A percentile compares a stretch with the other conserved stretches of the same genome.
Evolutionary conservation across 2,329 filamentous ascomycete genomes (phyloP).

Genomic region (Cladosporium oxysporum): DNA sequence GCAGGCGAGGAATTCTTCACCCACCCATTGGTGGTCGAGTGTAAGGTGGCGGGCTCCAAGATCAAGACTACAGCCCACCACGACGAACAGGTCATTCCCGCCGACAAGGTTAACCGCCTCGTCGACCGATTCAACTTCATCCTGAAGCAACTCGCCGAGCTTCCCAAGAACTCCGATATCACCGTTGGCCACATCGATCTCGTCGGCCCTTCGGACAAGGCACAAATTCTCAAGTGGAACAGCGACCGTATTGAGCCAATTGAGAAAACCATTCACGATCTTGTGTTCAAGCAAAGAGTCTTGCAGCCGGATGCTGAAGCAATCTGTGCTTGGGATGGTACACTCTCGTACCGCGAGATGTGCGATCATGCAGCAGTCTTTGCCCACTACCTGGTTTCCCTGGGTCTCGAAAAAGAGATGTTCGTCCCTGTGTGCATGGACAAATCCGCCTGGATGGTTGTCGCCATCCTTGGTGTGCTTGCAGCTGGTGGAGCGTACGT

Average conservation of each 20-base stretch:
- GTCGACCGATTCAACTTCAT: constrained; percentile 17
- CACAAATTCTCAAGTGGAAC: constrained; percentile 15
- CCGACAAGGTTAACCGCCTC: constrained; percentile 5
- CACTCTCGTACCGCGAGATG: constrained; percentile 20
- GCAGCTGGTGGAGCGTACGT: constrained; percentile 39
- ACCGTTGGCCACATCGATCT: constrained; percentile 12
- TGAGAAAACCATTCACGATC: constrained; percentile 17
- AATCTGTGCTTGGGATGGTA: constrained; percentile 23
- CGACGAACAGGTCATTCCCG: constrained; percentile 8
- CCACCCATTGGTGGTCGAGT: constrained; percentile 16
- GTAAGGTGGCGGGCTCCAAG: constrained; percentile 6
- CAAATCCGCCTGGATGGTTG: constrained; percentile 39
- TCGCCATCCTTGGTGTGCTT: constrained; percentile 43
- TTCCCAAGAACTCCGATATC: constrained; percentile 5
- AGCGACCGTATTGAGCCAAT: constrained; percentile 9
- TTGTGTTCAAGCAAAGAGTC: constrained; percentile 13
- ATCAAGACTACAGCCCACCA: constrained; percentile 19
- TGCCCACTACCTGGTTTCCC: constrained; percentile 11
- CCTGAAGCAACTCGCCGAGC: constrained; percentile 12
- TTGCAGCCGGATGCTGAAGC: constrained; percentile 56
- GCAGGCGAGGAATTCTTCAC: constrained; percentile 19
- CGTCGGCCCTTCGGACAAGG: constrained; percentile 16
- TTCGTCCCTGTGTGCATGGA: constrained; percentile 17
- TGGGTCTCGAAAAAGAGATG: constrained; percentile 15
- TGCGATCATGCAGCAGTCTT: constrained; percentile 14